phyloP scores from a whole-genome alignment of 1,284 basidiomycete species.

The Cystobasidium slooffiae region DNA sequence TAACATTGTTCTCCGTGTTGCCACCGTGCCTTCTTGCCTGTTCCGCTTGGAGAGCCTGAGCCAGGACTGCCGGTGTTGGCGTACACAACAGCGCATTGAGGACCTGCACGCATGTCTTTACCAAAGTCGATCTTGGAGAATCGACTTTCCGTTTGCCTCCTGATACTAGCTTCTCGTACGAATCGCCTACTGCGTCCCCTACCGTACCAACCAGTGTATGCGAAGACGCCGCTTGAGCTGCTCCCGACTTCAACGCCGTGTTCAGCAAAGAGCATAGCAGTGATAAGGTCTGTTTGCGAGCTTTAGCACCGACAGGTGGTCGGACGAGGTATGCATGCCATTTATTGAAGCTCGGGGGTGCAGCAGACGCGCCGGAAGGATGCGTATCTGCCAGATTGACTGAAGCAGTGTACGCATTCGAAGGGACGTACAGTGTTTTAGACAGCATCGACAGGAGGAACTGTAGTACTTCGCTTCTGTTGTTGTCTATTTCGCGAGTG shows the following conservation, averaged over 20 bases:
- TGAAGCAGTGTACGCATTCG: slow-evolving; percentile 59
- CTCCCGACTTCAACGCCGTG: slow-evolving; percentile 65
- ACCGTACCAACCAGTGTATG: slow-evolving; percentile 18
- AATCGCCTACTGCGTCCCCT: slow-evolving; percentile 37
- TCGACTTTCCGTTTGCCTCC: slow-evolving; percentile 35
- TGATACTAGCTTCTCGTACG: slow-evolving; percentile 42
- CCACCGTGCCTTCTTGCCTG: slow-evolving; percentile 14
- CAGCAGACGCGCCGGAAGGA: slow-evolving; percentile 57
- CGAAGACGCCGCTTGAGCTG: neutral
- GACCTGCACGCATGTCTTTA: slow-evolving; percentile 27
- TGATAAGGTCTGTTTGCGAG: slow-evolving; percentile 63
- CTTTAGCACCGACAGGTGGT: slow-evolving; percentile 3
- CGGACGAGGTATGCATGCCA: slow-evolving; percentile 66
- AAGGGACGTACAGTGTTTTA: slow-evolving; percentile 79
- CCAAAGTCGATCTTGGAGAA: slow-evolving; percentile 20
- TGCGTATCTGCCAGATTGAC: slow-evolving; percentile 72
- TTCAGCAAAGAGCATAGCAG: slow-evolving; percentile 88
- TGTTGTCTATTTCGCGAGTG: slow-evolving; percentile 25
- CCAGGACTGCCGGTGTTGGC: slow-evolving; percentile 14
- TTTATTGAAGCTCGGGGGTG: slow-evolving; percentile 74
- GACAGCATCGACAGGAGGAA: slow-evolving; percentile 83
- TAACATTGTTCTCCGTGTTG: slow-evolving; percentile 54
- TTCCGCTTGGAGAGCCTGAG: slow-evolving; percentile 30
- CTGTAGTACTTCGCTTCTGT: slow-evolving; percentile 49
- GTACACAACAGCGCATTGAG: slow-evolving; percentile 25